Conservation (phyloP, 2,329 filamentous ascomycete species). For the Phialophora macrospora region DNA sequence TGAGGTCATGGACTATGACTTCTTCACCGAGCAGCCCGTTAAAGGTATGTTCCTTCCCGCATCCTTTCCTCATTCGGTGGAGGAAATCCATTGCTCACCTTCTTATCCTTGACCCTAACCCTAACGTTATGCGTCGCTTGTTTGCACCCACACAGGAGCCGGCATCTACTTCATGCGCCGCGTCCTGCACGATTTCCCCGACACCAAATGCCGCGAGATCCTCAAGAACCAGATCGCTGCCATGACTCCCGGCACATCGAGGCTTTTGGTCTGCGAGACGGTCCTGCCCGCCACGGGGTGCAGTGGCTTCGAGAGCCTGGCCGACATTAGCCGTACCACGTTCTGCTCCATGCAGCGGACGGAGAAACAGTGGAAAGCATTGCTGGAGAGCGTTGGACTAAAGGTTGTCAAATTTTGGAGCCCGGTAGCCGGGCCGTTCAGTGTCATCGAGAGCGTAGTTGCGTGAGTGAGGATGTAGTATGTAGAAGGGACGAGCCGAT, state of each 20-base stretch:
- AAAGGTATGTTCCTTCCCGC: constrained; percentile 34
- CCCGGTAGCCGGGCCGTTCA: constrained; percentile 12
- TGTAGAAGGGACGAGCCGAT: not conserved
- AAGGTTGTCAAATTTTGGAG: constrained; percentile 29
- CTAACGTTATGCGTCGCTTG: not conserved
- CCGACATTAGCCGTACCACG: constrained; percentile 39
- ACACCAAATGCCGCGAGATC: constrained; percentile 43
- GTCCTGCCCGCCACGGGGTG: constrained; percentile 38
- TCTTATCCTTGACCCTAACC: not conserved
- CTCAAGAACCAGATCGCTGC: constrained; percentile 38
- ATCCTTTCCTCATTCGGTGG: not conserved
- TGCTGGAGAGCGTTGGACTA: constrained; percentile 35
- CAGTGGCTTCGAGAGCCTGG: constrained; percentile 25
- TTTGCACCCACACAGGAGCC: constrained; percentile 40
- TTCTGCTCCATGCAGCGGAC: constrained; percentile 37
- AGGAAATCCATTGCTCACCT: not conserved
- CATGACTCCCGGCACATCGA: constrained; percentile 40
- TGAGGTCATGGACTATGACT: constrained; percentile 41
- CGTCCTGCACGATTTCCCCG: constrained; percentile 48
- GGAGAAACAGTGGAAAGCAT: constrained; percentile 36
- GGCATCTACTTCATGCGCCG: constrained; percentile 47
- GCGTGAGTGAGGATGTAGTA: not conserved
- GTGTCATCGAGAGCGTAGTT: constrained; percentile 23
- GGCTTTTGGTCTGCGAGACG: constrained; percentile 41
- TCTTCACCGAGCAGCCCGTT: constrained; percentile 43